Percentiles rank a stretch among this genome's conserved stretches.
Evolutionary conservation across 257 asterid genomes (phyloP).

Genomic region (Marsdenia floribunda): DNA sequence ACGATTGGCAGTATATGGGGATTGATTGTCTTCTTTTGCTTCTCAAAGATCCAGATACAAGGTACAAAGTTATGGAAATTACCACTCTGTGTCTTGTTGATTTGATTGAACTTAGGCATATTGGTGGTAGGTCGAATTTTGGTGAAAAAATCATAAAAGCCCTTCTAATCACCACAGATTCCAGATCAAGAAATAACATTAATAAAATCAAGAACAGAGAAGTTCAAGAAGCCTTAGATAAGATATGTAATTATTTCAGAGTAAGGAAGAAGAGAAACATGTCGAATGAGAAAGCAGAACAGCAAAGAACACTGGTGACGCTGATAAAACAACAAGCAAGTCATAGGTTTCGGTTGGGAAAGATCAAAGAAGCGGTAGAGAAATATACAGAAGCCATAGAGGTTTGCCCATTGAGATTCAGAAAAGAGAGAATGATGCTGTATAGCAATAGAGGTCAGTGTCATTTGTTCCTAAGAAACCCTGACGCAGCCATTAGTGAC

Average conservation of each 20-base stretch:
- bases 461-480: constrained; percentile 36
- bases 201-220: constrained; percentile 26
- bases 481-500: constrained; percentile 61
- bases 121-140: constrained; percentile 46
- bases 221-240: constrained; percentile 31
- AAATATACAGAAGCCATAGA: constrained; percentile 55
- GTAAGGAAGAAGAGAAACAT: constrained; percentile 26
- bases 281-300: constrained; percentile 45
- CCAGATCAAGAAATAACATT: constrained; percentile 19
- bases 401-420: constrained; percentile 49
- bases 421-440: constrained; percentile 51
- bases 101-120: constrained; percentile 48
- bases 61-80: constrained; percentile 36
- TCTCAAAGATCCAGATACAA: constrained; percentile 51
- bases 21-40: constrained; percentile 74
- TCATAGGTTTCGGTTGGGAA: constrained; percentile 37
- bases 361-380: constrained; percentile 43
- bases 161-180: constrained; percentile 26
- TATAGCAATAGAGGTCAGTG: constrained; percentile 65
- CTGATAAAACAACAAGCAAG: constrained; percentile 51
- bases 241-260: constrained; percentile 34
- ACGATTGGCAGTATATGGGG: constrained; percentile 84
- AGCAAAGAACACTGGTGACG: constrained; percentile 30
- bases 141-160: constrained; percentile 54
- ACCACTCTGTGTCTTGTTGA: constrained; percentile 43